Evolutionary conservation across 306 rosid genomes (phyloP), one percentile per base, ranked within the genome.

Genomic region (Quercus agrifolia): DNA sequence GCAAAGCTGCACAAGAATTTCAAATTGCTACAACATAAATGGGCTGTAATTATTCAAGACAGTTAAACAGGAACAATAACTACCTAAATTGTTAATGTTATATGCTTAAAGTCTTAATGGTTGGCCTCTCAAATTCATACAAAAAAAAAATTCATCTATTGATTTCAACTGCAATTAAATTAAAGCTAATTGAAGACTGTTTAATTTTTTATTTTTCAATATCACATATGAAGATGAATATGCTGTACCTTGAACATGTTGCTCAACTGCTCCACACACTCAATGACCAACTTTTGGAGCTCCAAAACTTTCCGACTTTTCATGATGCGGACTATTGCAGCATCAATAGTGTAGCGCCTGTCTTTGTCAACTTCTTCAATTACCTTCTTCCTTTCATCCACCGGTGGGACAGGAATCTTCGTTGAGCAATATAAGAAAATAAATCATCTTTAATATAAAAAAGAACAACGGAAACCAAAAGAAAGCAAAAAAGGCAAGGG

Each of bases 351-450:
- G 77, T 89, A 94, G 55, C 97, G 83, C 76, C 97, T 76, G 82
- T 94, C 98, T 82, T 91, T 89, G 88, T 91, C 94, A 58, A 94
- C 98, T 57, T 88, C 97, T 81, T 91, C 97, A 61, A 88, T 85
- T 8, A 91, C 89, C 79, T 85, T 92, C 91, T 85, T 94, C 82
- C 94, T 91, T 73, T 92, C 98, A 78, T 91, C 97, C 35, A 89
- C 87, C 0, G 93, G 92, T 1, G 98, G 97, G 14, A 94, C 94
- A 35, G 98, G 97, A 52, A 94, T 88, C 97, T 94, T 54, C 70
- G 75, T 75, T 51, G 58, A 63, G 63, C 61, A 72, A 44, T 17
- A 27, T n/a, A 28, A 35, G 57, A 56, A 57, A 15, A 20, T 23
- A 28, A 74, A 71, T 74, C 56, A 20, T 73, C 61, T 76, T 30